Evolutionary conservation across 1,139 yeast genomes (phyloP).

Genomic region (Candida frijolesensis): DNA sequence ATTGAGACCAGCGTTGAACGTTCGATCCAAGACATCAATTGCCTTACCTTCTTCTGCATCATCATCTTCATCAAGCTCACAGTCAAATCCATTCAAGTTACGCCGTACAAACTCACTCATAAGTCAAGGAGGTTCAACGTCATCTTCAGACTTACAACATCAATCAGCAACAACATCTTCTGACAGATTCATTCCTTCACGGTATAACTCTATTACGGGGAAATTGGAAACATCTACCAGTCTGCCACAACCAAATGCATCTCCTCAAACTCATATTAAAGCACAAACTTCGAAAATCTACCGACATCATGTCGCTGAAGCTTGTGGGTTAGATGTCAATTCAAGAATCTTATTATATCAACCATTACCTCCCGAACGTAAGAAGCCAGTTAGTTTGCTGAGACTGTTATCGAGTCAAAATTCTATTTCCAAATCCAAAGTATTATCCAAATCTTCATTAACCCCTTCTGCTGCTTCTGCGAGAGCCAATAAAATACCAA

Average conservation of each 20-base stretch:
- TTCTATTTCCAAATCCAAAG: constrained; percentile 24
- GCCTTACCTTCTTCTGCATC: constrained; percentile 8
- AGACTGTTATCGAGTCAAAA: constrained; percentile 25
- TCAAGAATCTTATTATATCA: constrained; percentile 85
- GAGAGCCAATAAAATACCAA: constrained; percentile 71
- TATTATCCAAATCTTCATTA: constrained; percentile 18
- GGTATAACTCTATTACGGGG: constrained; percentile 45
- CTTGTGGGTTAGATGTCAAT: constrained; percentile 87
- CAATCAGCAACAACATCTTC: constrained; percentile 27
- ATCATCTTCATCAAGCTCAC: constrained; percentile 9
- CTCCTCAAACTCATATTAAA: constrained; percentile 58
- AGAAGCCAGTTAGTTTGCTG: constrained; percentile 55
- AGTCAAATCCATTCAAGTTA: constrained; percentile 24
- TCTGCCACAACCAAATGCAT: constrained; percentile 44
- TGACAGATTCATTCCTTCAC: constrained; percentile 50
- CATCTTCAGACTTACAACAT: constrained; percentile 24
- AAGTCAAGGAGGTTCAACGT: constrained; percentile 27
- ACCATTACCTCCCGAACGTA: constrained; percentile 81
- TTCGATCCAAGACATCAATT: constrained; percentile 15
- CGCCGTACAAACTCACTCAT: constrained; percentile 41
- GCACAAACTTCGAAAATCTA: constrained; percentile 73
- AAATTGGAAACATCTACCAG: constrained; percentile 35
- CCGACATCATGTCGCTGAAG: constrained; percentile 88
- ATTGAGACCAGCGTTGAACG: constrained; percentile 16
- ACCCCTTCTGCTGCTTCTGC: constrained; percentile 56